phyloP scores from a whole-genome alignment of 2,329 filamentous ascomycete species.

The Dryadomyces quercus-mongolicae region DNA sequence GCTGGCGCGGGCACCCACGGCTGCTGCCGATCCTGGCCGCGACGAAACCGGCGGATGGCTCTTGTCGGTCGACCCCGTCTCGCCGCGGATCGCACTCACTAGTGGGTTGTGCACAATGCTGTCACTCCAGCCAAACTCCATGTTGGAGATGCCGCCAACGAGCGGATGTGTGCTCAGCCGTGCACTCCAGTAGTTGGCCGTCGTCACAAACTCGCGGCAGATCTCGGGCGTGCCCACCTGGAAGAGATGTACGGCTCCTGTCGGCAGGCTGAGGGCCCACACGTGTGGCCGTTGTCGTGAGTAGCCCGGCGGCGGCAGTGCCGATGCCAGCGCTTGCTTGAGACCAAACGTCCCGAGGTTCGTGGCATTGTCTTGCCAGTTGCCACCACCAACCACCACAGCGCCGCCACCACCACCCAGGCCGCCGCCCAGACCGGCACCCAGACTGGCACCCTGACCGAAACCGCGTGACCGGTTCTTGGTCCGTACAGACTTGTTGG shows the following conservation, averaged over 20 bases:
- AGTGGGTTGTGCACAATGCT: constrained; percentile 56
- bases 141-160: constrained; percentile 85
- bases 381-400: constrained; percentile 78
- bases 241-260: constrained; percentile 93
- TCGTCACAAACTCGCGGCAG: constrained; percentile 84
- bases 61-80: constrained; percentile 19
- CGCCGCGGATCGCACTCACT: constrained; percentile 40
- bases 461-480: constrained; percentile 42
- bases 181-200: constrained; percentile 96
- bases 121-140: constrained; percentile 96
- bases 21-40: constrained; percentile 38
- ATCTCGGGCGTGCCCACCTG: constrained; percentile 94
- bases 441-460: too few relatives aligned
- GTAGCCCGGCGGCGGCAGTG: constrained; percentile 82
- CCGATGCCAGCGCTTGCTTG: constrained; percentile 82
- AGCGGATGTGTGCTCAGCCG: constrained; percentile 87
- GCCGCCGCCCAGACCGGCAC: constrained; percentile 17
- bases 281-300: constrained; percentile 84
- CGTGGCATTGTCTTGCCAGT: constrained; percentile 96
- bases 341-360: constrained; percentile 78
- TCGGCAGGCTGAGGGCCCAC: constrained; percentile 85
- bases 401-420: constrained; percentile 40
- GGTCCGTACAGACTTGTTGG: constrained; percentile 62
- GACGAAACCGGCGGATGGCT: constrained; percentile 13
- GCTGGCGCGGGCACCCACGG: constrained; percentile 6